Conservation (phyloP, 495 filamentous ascomycete genomes). For the Xylaria longipes region DNA sequence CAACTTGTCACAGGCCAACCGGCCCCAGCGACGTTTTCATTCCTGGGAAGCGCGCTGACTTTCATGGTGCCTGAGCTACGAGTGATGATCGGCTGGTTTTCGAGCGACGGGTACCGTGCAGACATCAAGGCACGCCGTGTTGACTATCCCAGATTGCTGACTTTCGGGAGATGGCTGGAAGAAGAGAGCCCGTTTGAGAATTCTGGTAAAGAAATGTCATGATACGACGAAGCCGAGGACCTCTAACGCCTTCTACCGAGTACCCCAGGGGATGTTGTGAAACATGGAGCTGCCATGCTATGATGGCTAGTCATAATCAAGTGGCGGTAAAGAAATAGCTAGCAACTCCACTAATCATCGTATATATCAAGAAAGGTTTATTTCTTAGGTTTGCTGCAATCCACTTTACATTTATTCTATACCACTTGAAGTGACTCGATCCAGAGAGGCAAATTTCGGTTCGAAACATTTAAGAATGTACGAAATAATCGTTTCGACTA, state of each 20-base stretch:
- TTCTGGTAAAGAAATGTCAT: neutral
- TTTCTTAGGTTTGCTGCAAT: neutral
- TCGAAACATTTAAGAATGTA: neutral
- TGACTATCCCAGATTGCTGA: conserved; percentile 47
- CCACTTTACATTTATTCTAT: neutral
- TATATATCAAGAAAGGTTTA: neutral
- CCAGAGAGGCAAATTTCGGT: neutral
- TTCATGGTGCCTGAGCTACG: conserved; percentile 48
- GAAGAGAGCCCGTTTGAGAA: conserved; percentile 47
- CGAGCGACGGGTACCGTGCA: conserved; percentile 50
- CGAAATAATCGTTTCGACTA: neutral
- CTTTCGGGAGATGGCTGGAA: conserved; percentile 50
- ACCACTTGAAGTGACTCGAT: no score
- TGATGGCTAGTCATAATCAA: neutral
- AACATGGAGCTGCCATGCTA: neutral
- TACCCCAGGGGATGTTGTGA: neutral
- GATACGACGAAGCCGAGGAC: neutral
- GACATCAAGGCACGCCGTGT: conserved; percentile 47
- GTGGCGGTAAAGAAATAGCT: neutral
- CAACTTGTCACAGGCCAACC: conserved; percentile 45
- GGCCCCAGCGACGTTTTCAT: conserved; percentile 46
- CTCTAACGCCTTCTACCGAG: neutral
- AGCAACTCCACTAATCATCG: neutral
- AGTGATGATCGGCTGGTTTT: conserved; percentile 56
- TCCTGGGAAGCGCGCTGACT: conserved; percentile 49